Evolutionary conservation across 2,329 filamentous ascomycete species (phyloP).

Genomic region (Fusarium sp.): DNA sequence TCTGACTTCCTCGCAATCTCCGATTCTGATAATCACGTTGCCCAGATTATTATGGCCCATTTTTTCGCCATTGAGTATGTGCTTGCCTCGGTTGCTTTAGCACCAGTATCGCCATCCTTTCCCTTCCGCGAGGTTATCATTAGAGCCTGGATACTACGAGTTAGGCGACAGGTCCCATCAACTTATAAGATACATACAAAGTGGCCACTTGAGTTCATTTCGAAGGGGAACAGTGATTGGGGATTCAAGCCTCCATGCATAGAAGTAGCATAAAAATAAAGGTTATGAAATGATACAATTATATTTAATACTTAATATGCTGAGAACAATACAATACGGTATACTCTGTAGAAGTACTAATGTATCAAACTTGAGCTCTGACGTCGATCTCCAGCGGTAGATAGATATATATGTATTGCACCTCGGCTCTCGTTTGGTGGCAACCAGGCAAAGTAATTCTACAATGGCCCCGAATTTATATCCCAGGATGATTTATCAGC

Average conservation of each 20-base stretch:
- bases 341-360: too few species aligned
- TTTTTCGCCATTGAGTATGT: not conserved
- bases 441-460: fast-evolving
- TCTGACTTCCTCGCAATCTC: not conserved
- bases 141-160: not conserved
- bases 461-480: not conserved
- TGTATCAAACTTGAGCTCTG: too few species aligned
- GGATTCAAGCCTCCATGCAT: not conserved
- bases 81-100: not conserved
- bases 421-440: not conserved
- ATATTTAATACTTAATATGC: too few species aligned
- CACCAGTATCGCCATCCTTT: not conserved
- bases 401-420: too few species aligned
- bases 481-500: not conserved
- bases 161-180: not conserved
- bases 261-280: too few species aligned
- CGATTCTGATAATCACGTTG: not conserved
- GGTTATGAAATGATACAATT: too few species aligned
- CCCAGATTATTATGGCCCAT: not conserved
- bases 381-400: too few species aligned
- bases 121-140: not conserved
- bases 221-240: not conserved
- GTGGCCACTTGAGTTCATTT: not conserved
- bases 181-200: fast-evolving
- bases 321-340: too few species aligned